Base-by-base conservation (phyloP, 2,329 filamentous ascomycete genomes). In the Cercospora brassicicola region DNA sequence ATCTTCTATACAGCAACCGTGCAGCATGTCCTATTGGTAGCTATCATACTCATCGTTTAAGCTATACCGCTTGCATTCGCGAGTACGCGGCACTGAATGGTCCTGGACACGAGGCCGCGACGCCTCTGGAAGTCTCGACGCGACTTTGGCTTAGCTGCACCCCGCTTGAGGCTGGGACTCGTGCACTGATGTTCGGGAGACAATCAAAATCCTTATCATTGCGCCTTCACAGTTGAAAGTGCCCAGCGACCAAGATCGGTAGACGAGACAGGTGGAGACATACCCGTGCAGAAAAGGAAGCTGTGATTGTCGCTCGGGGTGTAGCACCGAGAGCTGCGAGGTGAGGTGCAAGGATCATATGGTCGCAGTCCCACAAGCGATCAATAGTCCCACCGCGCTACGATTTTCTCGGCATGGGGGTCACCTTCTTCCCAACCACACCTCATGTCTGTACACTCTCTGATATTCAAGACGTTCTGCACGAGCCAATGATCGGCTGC, bases 91-190 rank as follows among this genome's bases (percentile, higher is more conserved):
- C 59, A 4, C 36, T 51, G 48, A 26, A 11, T 45, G 36, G 28
- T 20, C 42, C 26, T 28, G 23, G 18, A 30, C 42, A 48, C 59
- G 28, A 30, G 23, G 26, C 26, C 59, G 20, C 59, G 28, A 48
- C 59, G 59, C 59, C 59, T 48, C 36, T 33, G 9, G 23, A 48
- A 62, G 48, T 30, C 15, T 62, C 20, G 48, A 18, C 28, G 59
- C 59, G 42, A 51, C 23, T 45, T 48, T 48, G 42, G 39, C 36
- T 45, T 45, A 45, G 33, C 59, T 42, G 13, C 23, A 62, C 59
- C 59, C 59, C 59, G 59, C 59, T 62, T 31, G 59, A 48, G 59
- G 39, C 36, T 45, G 33, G 33, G 42, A 48, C 39, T 39, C 59
- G 28, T 59, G 28, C 28, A 59, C 55, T 36, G 55, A 59, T 33